Percentiles rank a stretch among this genome's conserved stretches.
Evolutionary conservation across 202 grass and related monocot species (phyloP).

Genomic region (Bolboschoenoplectus hybrid): DNA sequence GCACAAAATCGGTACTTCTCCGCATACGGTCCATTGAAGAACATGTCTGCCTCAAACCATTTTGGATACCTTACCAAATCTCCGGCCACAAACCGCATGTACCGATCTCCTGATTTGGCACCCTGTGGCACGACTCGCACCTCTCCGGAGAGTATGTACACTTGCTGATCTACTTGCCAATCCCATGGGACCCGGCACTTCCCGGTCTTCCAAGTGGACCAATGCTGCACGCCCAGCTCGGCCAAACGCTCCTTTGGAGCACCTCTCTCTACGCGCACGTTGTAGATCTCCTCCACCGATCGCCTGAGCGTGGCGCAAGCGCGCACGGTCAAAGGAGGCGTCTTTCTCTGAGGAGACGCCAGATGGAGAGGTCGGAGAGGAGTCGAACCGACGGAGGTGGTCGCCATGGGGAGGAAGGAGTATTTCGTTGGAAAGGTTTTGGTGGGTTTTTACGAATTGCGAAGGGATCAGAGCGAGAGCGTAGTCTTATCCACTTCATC

Average conservation of each 20-base stretch:
- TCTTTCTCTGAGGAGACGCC: neutral
- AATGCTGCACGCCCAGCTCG: constrained; percentile 61
- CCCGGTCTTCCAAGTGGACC: constrained; percentile 71
- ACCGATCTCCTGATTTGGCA: constrained; percentile 61
- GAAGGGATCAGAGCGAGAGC: neutral
- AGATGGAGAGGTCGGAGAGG: constrained; percentile 10
- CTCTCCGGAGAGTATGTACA: constrained; percentile 85
- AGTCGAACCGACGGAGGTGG: constrained; percentile 23
- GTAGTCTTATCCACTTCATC: constrained; percentile 10
- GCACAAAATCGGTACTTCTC: constrained; percentile 90
- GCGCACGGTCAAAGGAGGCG: neutral
- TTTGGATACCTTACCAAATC: constrained; percentile 85
- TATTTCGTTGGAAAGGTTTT: constrained; percentile 2
- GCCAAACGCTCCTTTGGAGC: constrained; percentile 43
- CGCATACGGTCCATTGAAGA: constrained; percentile 88
- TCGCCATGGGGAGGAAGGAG: constrained; percentile 23
- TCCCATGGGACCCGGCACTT: constrained; percentile 74
- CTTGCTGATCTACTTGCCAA: constrained; percentile 93
- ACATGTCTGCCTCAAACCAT: constrained; percentile 87
- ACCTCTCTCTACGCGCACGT: constrained; percentile 69
- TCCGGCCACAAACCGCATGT: constrained; percentile 91
- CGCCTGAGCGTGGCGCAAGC: constrained; percentile 34
- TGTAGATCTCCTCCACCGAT: constrained; percentile 68
- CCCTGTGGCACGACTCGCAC: constrained; percentile 76
- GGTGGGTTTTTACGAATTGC: constrained; percentile 4